Base-by-base conservation (phyloP, 2,329 filamentous ascomycete genomes). In the Phaeosphaeriaceae sp. region DNA sequence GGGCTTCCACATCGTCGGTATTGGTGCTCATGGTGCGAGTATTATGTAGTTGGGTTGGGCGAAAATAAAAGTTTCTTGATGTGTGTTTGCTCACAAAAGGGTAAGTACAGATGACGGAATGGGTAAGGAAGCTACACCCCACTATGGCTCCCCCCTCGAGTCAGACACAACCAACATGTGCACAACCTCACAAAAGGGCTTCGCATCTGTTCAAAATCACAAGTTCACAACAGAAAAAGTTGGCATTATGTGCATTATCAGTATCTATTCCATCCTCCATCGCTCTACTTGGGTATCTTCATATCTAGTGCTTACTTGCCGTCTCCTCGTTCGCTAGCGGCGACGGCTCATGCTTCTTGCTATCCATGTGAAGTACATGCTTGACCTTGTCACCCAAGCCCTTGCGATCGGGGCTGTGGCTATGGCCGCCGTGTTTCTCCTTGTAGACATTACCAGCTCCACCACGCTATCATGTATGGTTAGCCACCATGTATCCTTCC, bases 391-490 rank as follows among this genome's bases (percentile, higher is more conserved):
- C 77, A 46, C 71, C 54, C 26, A 77, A 30, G 21, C 71, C 70
- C 55, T 75, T 70, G 42, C 56, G 60, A n/a, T 72, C 66, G 28
- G 70, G 65, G 33, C 61, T 62, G 23, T 68, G 61, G 50, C 67
- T 73, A 52, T 79, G 77, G n/a, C 76, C 77, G 28, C 76, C 75
- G 48, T 76, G 77, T 58, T 77, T 77, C 49, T 79, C 77, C 58
- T 73, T 76, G 60, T 79, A 72, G 15, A 78, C 70, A 56, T 80
- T 80, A 21, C 77, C 77, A 29, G 69, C 72, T 11, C 77, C 77
- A 23, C 77, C 77, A 15, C 77, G 72, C 71, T 75, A 35, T 41
- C 15, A 11, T 33, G 11, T 26, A 3, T 20, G 15, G 36, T 71
- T 32, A 67, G 61, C 36, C 2, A 26, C 12, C 35, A 30, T 17